phyloP scores from a whole-genome alignment of 352 stramenopile genomes.

The Thraustochytrium sp. region DNA sequence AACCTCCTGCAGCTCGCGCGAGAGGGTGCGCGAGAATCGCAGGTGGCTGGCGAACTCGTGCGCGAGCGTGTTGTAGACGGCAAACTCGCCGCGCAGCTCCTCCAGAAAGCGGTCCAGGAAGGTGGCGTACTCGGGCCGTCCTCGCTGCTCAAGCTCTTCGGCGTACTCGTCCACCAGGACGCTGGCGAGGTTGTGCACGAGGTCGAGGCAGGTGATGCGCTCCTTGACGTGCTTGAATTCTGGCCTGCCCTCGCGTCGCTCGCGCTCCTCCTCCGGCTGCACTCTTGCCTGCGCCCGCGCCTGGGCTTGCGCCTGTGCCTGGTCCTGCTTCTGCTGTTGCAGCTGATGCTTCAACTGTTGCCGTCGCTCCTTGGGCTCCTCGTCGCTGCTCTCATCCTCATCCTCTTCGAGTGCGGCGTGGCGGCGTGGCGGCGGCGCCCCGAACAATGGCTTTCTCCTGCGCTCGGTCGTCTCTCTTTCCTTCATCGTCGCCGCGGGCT shows the following conservation, averaged over 20 bases:
- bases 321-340: too few species aligned
- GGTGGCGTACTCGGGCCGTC: not conserved
- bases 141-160: not conserved
- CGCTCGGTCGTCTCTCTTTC: not conserved
- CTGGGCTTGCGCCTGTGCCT: too few species aligned
- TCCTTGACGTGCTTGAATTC: not conserved
- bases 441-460: too few species aligned
- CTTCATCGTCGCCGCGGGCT: not conserved
- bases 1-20: not conserved
- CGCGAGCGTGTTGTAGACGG: not conserved
- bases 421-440: too few species aligned
- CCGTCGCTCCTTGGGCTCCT: too few species aligned
- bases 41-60: not conserved
- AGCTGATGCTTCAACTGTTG: too few species aligned
- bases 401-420: too few species aligned
- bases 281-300: too few species aligned
- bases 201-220: not conserved
- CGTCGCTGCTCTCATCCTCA: too few species aligned
- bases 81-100: not conserved
- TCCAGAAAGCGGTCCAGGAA: not conserved
- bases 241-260: not conserved
- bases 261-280: too few species aligned
- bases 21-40: not conserved
- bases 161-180: constrained; percentile 3
- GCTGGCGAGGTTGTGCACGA: constrained; percentile 7